phyloP scores from a whole-genome alignment of 257 asterid species.

The Mitragyna speciosa region DNA sequence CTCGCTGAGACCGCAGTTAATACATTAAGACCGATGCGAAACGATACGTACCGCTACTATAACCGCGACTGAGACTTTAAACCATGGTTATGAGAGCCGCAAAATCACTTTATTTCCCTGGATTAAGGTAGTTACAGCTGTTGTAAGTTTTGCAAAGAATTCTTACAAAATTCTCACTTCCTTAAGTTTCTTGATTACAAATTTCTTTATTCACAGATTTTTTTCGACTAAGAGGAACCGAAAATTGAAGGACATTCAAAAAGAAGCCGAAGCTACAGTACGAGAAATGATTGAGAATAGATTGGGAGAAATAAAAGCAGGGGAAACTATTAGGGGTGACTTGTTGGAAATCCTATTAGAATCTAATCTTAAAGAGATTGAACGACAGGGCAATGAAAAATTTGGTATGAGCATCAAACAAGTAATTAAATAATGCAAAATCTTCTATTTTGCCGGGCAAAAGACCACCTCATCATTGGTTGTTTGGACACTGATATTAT shows the following conservation, averaged over 20 bases:
- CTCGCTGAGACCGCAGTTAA: too few relatives aligned
- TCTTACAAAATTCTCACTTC: too few relatives aligned
- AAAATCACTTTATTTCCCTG: constrained; percentile 9
- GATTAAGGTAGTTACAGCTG: constrained; percentile 6
- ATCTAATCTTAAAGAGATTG: constrained; percentile 26
- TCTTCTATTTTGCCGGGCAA: constrained; percentile 50
- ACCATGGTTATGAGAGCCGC: not conserved
- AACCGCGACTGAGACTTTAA: too few relatives aligned
- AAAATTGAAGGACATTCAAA: constrained; percentile 38
- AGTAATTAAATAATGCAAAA: constrained; percentile 47
- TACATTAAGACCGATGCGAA: too few relatives aligned
- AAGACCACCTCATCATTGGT: constrained; percentile 42
- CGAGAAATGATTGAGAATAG: constrained; percentile 27
- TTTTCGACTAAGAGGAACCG: constrained; percentile 39
- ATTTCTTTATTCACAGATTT: constrained; percentile 22
- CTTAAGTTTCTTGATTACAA: not conserved
- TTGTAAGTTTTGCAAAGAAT: too few relatives aligned
- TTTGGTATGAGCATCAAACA: constrained; percentile 21
- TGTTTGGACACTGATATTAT: constrained; percentile 40
- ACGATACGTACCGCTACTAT: too few relatives aligned
- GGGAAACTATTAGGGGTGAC: constrained; percentile 16
- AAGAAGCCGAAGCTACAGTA: constrained; percentile 21
- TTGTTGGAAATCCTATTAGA: constrained; percentile 24
- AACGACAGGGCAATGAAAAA: constrained; percentile 3
- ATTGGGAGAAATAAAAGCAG: constrained; percentile 10